A percentile compares a stretch with the other conserved stretches of the same genome.
Conservation (phyloP, 352 stramenopile species). For the Phytopythium kandeliae region DNA sequence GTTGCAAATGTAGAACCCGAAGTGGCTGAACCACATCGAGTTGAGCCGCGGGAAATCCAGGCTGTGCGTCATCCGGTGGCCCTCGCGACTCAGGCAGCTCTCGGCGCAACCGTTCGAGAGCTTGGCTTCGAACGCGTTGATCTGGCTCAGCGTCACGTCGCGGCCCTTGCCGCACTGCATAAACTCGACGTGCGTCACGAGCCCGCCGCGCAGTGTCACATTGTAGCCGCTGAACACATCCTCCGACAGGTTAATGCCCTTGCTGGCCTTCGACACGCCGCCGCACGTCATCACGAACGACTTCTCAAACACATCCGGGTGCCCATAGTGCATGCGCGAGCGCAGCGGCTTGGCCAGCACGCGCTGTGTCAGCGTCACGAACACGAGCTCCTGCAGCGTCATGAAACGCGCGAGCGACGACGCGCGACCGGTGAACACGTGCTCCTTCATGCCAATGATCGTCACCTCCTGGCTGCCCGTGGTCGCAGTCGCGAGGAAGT, state of each 20-base stretch:
- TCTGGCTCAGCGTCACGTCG: constrained; percentile 84
- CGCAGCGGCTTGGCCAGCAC: constrained; percentile 75
- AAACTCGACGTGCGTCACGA: constrained; percentile 83
- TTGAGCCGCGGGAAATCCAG: constrained; percentile 86
- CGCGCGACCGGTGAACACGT: constrained; percentile 82
- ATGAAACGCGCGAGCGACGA: constrained; percentile 87
- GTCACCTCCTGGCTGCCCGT: constrained; percentile 59
- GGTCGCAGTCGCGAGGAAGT: constrained; percentile 73
- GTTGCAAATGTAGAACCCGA: constrained; percentile 89
- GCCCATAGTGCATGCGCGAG: constrained; percentile 82
- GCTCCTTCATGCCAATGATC: constrained; percentile 87
- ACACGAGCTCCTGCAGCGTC: constrained; percentile 84
- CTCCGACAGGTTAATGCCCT: constrained; percentile 86
- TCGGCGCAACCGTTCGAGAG: constrained; percentile 82
- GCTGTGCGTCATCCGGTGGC: constrained; percentile 65
- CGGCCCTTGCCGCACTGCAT: constrained; percentile 88
- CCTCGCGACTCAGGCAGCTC: constrained; percentile 75
- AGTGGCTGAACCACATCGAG: constrained; percentile 87
- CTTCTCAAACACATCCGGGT: constrained; percentile 87
- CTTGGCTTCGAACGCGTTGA: constrained; percentile 88
- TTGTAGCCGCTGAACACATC: constrained; percentile 90
- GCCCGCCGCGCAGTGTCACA: constrained; percentile 67
- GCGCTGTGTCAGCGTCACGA: constrained; percentile 82
- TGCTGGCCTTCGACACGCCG: constrained; percentile 82
- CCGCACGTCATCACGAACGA: constrained; percentile 80